Percentiles rank a stretch among this genome's conserved stretches.
These are phyloP conservation scores for Glycine tomentella DNA, from an alignment of 306 rosid species.

Conservation along the genomic window DNA sequence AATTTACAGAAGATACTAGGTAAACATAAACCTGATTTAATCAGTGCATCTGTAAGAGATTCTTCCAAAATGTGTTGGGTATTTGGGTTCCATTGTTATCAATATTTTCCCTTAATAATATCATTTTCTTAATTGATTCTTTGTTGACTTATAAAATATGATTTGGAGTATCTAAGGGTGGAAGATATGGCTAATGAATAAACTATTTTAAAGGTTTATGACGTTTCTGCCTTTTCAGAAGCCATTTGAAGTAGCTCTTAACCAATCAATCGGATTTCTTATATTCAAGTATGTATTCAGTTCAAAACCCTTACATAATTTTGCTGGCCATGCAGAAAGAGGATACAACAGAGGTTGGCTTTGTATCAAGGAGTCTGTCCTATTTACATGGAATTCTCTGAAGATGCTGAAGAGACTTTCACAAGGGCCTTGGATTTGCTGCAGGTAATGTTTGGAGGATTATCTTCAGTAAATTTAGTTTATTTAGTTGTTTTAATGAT, in stretches of 20 bases:
- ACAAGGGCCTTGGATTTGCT: slow-evolving; percentile 64
- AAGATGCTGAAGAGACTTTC: slow-evolving; percentile 85
- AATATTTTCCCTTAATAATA: not conserved
- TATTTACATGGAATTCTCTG: slow-evolving; percentile 81
- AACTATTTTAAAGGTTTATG: not conserved
- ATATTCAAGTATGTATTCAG: slow-evolving; percentile 42
- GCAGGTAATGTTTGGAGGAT: slow-evolving; percentile 55
- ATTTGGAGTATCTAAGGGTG: not conserved
- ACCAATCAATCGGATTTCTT: slow-evolving; percentile 19
- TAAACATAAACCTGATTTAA: slow-evolving; percentile 5
- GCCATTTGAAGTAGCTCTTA: not conserved
- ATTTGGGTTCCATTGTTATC: slow-evolving; percentile 1
- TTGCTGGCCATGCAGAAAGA: slow-evolving; percentile 69
- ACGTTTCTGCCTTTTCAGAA: not conserved
- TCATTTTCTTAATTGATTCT: not conserved
- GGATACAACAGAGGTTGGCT: slow-evolving; percentile 83
- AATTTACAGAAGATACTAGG: not conserved
- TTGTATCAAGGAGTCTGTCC: slow-evolving; percentile 96
- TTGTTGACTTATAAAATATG: not conserved
- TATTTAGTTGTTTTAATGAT: not conserved
- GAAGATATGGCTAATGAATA: slow-evolving; percentile 1
- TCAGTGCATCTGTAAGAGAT: not conserved
- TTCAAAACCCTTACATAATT: slow-evolving; percentile 10
- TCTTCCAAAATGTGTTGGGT: not conserved
- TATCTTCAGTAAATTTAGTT: not conserved